Percentiles rank a stretch among this genome's conserved stretches.
These are phyloP conservation scores for Rhodotorula sp. DNA, from an alignment of 1,284 basidiomycete species.

Conservation along the genomic window DNA sequence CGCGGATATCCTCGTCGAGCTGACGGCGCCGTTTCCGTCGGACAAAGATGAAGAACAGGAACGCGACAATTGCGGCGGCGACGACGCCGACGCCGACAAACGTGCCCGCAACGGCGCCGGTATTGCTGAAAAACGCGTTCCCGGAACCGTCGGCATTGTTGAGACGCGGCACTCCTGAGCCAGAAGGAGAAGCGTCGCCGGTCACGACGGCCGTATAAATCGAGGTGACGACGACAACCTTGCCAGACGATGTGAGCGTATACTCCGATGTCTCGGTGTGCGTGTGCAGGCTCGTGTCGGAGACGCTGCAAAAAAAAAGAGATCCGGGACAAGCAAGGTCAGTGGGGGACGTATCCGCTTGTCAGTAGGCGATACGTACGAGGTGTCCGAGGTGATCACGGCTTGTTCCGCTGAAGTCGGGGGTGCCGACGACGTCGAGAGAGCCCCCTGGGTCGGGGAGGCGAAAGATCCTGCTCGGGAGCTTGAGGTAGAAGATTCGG, in stretches of 20 bases:
- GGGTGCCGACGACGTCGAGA: neutral
- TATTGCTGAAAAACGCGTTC: constrained; percentile 44
- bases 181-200: constrained; percentile 12
- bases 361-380: too few species aligned
- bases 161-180: neutral
- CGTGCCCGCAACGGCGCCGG: constrained; percentile 44
- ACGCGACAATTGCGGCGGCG: constrained; percentile 36
- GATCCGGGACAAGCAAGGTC: neutral
- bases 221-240: constrained; percentile 36
- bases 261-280: constrained; percentile 22
- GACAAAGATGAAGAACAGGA: constrained; percentile 39
- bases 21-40: constrained; percentile 32
- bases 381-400: too few species aligned
- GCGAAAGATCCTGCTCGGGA: neutral
- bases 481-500: neutral
- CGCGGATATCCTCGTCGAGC: constrained; percentile 44
- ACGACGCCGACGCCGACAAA: constrained; percentile 44
- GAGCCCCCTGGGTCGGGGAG: neutral
- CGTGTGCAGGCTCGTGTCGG: constrained; percentile 11
- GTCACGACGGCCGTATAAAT: constrained; percentile 37
- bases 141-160: constrained; percentile 28
- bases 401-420: neutral
- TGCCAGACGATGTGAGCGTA: constrained; percentile 35
- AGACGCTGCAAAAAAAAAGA: neutral
- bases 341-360: too few species aligned